Evolutionary conservation across 2,329 filamentous ascomycete species (phyloP).

Genomic region (Lasiodiplodia sp.): DNA sequence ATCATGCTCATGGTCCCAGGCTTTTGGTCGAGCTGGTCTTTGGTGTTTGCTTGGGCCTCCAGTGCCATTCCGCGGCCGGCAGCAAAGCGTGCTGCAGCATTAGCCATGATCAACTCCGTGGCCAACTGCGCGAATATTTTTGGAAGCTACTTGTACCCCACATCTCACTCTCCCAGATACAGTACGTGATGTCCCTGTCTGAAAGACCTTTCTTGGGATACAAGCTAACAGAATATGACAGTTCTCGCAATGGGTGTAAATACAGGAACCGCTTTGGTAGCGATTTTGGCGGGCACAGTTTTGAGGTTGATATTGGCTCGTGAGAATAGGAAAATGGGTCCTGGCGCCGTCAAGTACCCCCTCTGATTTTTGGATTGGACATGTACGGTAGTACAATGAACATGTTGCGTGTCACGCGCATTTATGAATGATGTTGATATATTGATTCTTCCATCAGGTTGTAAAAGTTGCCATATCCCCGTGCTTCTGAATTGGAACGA

Average conservation of each 20-base stretch:
- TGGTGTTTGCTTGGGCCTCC: slow-evolving; percentile 18
- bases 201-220: too few relatives aligned
- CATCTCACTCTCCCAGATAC: slow-evolving; percentile 6
- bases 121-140: slow-evolving; percentile 19
- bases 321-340: not conserved
- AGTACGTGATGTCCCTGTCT: not conserved
- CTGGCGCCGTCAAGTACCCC: not conserved
- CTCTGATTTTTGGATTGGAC: not conserved
- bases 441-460: too few relatives aligned
- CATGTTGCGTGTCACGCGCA: too few relatives aligned
- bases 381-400: too few relatives aligned
- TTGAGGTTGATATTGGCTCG: not conserved
- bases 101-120: slow-evolving; percentile 30
- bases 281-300: slow-evolving; percentile 4
- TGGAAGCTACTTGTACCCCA: slow-evolving; percentile 17
- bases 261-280: not conserved
- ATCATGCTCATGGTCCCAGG: slow-evolving; percentile 39
- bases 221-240: not conserved
- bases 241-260: slow-evolving; percentile 12
- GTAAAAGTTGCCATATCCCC: too few relatives aligned
- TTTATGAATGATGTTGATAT: too few relatives aligned
- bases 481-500: too few relatives aligned
- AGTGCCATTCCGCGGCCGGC: slow-evolving; percentile 20
- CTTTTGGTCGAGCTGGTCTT: slow-evolving; percentile 14
- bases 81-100: slow-evolving; percentile 29